phyloP scores from a whole-genome alignment of 148 eudicot genomes.

The Camellia japonica region DNA sequence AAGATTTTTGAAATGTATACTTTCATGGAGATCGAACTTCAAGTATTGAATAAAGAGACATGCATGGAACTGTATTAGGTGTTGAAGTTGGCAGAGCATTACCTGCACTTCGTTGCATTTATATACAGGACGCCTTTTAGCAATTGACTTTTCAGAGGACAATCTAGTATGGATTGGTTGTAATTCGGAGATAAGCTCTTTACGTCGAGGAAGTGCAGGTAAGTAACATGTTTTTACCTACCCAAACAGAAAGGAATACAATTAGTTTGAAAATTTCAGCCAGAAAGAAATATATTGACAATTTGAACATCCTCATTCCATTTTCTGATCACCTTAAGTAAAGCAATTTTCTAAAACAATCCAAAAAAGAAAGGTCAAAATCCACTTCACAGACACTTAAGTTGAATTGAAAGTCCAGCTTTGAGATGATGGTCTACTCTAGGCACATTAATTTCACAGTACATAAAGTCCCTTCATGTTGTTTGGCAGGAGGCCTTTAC shows the following conservation, averaged over 20 bases:
- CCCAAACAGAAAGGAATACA: slow-evolving; percentile 12
- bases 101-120: slow-evolving; percentile 82
- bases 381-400: background rate
- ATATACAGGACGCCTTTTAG: slow-evolving; percentile 73
- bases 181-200: slow-evolving; percentile 65
- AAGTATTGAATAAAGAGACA: background rate
- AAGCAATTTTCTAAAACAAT: slow-evolving; percentile 3
- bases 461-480: background rate
- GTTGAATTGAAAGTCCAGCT: background rate
- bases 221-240: slow-evolving; percentile 65
- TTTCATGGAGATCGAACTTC: background rate
- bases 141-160: slow-evolving; percentile 43
- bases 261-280: slow-evolving; percentile 11
- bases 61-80: background rate
- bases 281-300: background rate
- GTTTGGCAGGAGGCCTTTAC: background rate
- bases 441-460: background rate
- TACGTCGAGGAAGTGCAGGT: slow-evolving; percentile 72
- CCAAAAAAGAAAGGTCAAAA: background rate
- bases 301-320: background rate
- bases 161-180: slow-evolving; percentile 63
- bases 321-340: background rate
- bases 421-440: background rate
- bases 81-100: slow-evolving; percentile 8
- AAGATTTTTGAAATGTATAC: background rate